Conservation (phyloP, 2,329 filamentous ascomycete species). For the Phoma sp. region DNA sequence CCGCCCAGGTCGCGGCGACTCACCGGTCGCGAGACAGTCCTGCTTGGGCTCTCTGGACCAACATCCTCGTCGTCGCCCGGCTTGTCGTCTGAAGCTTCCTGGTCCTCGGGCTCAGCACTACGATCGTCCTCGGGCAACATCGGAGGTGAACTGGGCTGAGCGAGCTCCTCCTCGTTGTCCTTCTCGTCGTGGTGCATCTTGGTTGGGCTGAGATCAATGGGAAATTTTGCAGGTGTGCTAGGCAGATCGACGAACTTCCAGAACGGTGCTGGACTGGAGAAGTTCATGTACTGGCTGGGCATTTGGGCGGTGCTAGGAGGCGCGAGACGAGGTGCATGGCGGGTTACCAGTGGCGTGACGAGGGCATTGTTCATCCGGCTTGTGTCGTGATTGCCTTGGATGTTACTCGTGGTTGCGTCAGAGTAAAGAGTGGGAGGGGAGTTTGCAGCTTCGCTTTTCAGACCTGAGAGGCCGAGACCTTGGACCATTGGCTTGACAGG, state of each 20-base stretch:
- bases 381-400: constrained; percentile 35
- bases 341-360: constrained; percentile 74
- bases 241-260: constrained; percentile 84
- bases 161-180: constrained; percentile 39
- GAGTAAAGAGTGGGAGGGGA: constrained; percentile 48
- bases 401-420: constrained; percentile 40
- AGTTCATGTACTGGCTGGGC: constrained; percentile 85
- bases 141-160: constrained; percentile 45
- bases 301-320: constrained; percentile 82
- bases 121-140: constrained; percentile 34
- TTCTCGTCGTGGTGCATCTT: constrained; percentile 44
- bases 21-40: constrained; percentile 43
- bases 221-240: constrained; percentile 68
- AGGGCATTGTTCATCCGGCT: constrained; percentile 42
- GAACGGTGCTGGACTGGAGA: constrained; percentile 83
- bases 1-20: constrained; percentile 39
- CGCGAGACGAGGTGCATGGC: constrained; percentile 75
- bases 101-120: constrained; percentile 38
- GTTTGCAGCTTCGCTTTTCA: constrained; percentile 43
- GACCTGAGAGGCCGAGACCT: constrained; percentile 32
- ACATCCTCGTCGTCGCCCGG: constrained; percentile 44
- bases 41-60: constrained; percentile 43
- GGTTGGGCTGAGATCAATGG: constrained; percentile 44
- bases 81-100: constrained; percentile 38
- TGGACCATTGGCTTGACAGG: constrained; percentile 35